Evolutionary conservation across 2,329 filamentous ascomycete genomes (phyloP), one percentile per base, ranked within the genome.

Genomic region (Sporothrix euskadiensis): DNA sequence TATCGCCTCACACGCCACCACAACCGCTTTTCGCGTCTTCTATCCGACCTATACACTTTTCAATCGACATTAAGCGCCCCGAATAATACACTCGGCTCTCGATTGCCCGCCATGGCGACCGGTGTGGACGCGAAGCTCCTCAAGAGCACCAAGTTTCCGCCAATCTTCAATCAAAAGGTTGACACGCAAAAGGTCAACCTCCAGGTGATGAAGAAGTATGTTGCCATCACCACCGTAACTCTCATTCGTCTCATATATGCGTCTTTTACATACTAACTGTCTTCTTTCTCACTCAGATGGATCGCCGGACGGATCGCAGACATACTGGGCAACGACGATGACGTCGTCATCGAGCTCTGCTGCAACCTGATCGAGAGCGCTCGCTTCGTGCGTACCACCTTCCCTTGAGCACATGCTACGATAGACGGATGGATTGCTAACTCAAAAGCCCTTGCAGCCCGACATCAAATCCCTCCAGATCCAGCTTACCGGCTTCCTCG

Each of bases 171-270:
- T 80, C 90, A 93, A 81, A 98, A 98, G 85, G 96, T 99, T 76
- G 94, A 99, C 85, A 97, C 97, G 89, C 89, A 91, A 78, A 98
- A 98, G 85, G 94, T 99, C 82, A 98, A 99, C 81, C 86, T 97
- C 69, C 94, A 97, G 82, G 93, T 99, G 73, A 97, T 99, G 90
- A 98, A 98, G 87, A 97, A 96, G 93, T 97, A 81, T 80, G 90
- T 83, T 75, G n/a, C 30, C 30, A 10, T 3, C 7, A 8, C 4
- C 16, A n/a, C n/a, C n/a, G n/a, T n/a, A 19, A 9, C 14, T 52
- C 14, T 16, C 6, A 35, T 4, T 9, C 14, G n/a, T 30, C 16
- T 52, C 4, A 7, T 52, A n/a, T 5, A 12, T 19, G 5, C 1
- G 2, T 26, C 49, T 61, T 5, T 57, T 57, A 2, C n/a, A 72